These are phyloP conservation scores for Pilatotrama ljubarskyi DNA, from an alignment of 768 basidiomycete genomes.

Conservation along the genomic window DNA sequence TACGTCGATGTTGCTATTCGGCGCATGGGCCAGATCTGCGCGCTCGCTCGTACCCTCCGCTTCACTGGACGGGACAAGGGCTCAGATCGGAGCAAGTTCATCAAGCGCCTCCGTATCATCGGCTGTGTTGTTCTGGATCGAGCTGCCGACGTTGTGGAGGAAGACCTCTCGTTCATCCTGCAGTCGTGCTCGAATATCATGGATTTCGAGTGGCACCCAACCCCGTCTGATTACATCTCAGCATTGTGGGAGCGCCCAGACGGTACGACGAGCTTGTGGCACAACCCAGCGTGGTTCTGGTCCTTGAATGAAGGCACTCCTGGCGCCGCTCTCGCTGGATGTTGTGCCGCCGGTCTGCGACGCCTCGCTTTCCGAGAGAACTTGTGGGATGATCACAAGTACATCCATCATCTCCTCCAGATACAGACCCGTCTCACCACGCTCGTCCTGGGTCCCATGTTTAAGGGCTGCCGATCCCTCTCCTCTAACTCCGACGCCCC, in stretches of 20 bases:
- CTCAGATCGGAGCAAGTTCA: neutral
- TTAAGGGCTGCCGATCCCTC: no score
- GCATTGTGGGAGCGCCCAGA: no score
- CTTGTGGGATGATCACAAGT: neutral
- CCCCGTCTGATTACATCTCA: neutral
- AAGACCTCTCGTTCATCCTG: neutral
- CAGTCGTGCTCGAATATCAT: neutral
- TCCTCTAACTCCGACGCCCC: no score
- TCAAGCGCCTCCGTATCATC: neutral
- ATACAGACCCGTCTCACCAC: neutral
- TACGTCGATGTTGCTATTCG: neutral
- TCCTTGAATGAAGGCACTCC: neutral
- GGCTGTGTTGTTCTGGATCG: neutral
- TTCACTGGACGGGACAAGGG: neutral
- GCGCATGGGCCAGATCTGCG: constrained; percentile 4
- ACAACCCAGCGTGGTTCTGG: neutral
- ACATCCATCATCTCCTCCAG: neutral
- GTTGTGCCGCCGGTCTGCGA: neutral
- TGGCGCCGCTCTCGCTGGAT: neutral
- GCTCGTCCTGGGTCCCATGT: neutral
- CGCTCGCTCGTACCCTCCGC: neutral
- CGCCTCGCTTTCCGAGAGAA: neutral
- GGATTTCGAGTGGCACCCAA: neutral
- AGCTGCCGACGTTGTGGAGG: neutral
- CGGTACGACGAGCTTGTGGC: neutral